These are phyloP conservation scores for Citrus glauca DNA, from an alignment of 345 rosid genomes.

Conservation along the genomic window DNA sequence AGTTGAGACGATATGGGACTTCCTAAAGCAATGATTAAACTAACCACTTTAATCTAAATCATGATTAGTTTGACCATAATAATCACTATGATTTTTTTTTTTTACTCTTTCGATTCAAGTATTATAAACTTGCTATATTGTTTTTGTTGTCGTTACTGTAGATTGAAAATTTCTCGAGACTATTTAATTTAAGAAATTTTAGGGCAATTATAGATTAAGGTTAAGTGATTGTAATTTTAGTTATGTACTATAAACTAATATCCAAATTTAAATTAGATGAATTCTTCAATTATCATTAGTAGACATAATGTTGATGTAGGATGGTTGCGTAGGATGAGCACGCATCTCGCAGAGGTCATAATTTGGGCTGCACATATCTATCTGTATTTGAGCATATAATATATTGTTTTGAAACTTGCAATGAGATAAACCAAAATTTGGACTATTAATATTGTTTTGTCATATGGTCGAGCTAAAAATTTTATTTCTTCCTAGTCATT, in stretches of 20 bases:
- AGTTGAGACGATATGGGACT: not conserved
- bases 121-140: not conserved
- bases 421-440: rapidly evolving
- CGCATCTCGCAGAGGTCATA: rapidly evolving
- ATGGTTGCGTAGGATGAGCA: rapidly evolving
- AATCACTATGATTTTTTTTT: not conserved
- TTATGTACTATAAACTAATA: not conserved
- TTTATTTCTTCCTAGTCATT: too few relatives aligned
- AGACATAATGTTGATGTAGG: not conserved
- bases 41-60: conserved; percentile 15
- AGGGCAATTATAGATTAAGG: not conserved
- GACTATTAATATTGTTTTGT: too few relatives aligned
- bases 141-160: not conserved
- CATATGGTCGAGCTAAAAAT: rapidly evolving
- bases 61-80: conserved; percentile 33
- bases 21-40: conserved; percentile 14
- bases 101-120: not conserved
- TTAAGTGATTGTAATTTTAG: not conserved
- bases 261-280: not conserved
- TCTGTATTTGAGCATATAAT: rapidly evolving
- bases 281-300: not conserved
- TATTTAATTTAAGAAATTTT: not conserved
- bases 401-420: rapidly evolving
- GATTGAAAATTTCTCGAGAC: not conserved
- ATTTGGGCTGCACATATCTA: rapidly evolving